Conservation (phyloP, 2,329 filamentous ascomycete species). For the Fusarium burgessii region DNA sequence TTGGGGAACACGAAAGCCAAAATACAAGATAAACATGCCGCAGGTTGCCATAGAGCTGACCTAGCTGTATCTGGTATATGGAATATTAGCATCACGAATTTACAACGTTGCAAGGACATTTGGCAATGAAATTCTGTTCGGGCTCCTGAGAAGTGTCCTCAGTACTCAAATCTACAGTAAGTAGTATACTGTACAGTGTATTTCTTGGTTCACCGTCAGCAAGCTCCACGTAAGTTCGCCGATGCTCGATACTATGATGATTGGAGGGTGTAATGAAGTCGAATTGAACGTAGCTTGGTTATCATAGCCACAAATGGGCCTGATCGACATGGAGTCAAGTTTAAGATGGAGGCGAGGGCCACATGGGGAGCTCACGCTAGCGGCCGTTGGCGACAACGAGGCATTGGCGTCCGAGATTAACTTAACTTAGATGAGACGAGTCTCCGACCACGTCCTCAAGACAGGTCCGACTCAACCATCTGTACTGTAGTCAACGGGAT, state of each 20-base stretch:
- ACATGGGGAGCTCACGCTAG: conserved; percentile 43
- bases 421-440: conserved; percentile 40
- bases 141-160: neutral
- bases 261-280: conserved; percentile 22
- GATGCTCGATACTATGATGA: conserved; percentile 10
- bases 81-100: neutral
- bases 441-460: conserved; percentile 29
- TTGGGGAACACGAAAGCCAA: neutral
- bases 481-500: conserved; percentile 3
- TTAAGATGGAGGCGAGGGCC: conserved; percentile 33
- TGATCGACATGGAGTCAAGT: conserved; percentile 29
- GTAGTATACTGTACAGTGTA: neutral
- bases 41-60: neutral
- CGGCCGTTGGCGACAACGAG: conserved; percentile 44
- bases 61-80: neutral
- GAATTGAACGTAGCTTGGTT: conserved; percentile 13
- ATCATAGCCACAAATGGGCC: conserved; percentile 19
- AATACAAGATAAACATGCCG: conserved; percentile 11
- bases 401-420: conserved; percentile 39
- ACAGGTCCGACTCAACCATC: neutral
- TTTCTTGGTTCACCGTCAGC: neutral
- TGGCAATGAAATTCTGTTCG: neutral
- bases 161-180: neutral
- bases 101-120: neutral
- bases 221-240: conserved; percentile 12